Percentiles rank a stretch among this genome's conserved stretches.
These are phyloP conservation scores for Boletales sp. DNA, from an alignment of 768 basidiomycete species.

Conservation along the genomic window DNA sequence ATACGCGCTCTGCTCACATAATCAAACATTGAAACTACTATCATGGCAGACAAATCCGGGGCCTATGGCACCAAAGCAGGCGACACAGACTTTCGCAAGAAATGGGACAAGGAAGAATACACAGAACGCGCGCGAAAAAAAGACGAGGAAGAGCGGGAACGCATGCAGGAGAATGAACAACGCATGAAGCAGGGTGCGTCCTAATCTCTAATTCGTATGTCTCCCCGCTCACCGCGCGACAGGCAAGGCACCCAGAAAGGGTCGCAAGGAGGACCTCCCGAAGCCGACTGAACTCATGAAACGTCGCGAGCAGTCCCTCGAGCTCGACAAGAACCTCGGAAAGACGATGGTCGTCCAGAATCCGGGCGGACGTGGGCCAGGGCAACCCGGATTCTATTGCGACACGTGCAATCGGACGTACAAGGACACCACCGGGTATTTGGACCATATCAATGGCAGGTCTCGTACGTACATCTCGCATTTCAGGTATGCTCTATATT, in stretches of 20 bases:
- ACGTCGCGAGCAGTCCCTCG: slow-evolving; percentile 77
- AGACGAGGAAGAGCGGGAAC: slow-evolving; percentile 74
- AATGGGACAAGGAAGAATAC: slow-evolving; percentile 95
- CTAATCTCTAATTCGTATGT: too few relatives aligned
- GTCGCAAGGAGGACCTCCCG: slow-evolving; percentile 68
- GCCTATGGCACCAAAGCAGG: slow-evolving; percentile 37
- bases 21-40: slow-evolving; percentile 4
- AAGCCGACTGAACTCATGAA: slow-evolving; percentile 94
- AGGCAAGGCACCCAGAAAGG: slow-evolving; percentile 83
- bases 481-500: not conserved
- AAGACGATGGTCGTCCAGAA: slow-evolving; percentile 95
- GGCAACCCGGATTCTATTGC: slow-evolving; percentile 92
- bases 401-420: slow-evolving; percentile 88
- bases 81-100: slow-evolving; percentile 80
- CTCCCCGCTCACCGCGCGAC: not conserved
- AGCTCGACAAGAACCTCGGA: slow-evolving; percentile 90
- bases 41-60: slow-evolving; percentile 31
- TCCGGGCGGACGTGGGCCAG: slow-evolving; percentile 76
- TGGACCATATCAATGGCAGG: slow-evolving; percentile 95
- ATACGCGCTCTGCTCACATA: not conserved
- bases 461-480: slow-evolving; percentile 61
- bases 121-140: slow-evolving; percentile 79
- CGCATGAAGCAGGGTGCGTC: slow-evolving; percentile 76
- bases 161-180: slow-evolving; percentile 85
- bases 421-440: slow-evolving; percentile 90